phyloP scores from a whole-genome alignment of 257 asterid species.

The Gentiana straminea region DNA sequence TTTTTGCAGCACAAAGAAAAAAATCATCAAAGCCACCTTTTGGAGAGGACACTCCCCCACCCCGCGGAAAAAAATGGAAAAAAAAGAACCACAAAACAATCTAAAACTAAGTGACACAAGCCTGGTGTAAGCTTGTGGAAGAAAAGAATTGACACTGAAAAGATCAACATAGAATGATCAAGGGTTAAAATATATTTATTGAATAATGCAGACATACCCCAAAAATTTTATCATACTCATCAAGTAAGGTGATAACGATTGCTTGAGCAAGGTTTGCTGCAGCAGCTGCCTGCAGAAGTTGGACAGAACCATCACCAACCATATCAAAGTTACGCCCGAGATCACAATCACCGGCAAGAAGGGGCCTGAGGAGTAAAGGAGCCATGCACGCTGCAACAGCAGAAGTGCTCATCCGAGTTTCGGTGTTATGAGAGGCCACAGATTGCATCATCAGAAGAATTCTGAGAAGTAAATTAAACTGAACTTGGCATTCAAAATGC shows the following conservation, averaged over 20 bases:
- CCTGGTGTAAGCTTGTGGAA: too few species aligned
- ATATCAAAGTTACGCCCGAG: slow-evolving; percentile 54
- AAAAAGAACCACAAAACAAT: background rate
- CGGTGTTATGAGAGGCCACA: slow-evolving; percentile 70
- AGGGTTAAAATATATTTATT: too few species aligned
- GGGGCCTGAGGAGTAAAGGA: slow-evolving; percentile 96
- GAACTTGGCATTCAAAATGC: slow-evolving; percentile 2
- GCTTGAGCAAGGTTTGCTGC: slow-evolving; percentile 99
- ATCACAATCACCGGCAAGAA: slow-evolving; percentile 95
- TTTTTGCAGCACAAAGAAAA: too few species aligned
- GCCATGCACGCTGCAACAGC: slow-evolving; percentile 99
- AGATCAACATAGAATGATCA: too few species aligned
- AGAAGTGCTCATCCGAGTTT: slow-evolving; percentile 85
- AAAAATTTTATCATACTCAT: slow-evolving; percentile 72
- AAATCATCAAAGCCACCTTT: too few species aligned
- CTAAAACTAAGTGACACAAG: too few species aligned
- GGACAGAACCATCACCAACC: slow-evolving; percentile 84
- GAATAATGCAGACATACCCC: slow-evolving; percentile 46
- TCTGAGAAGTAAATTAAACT: slow-evolving; percentile 35
- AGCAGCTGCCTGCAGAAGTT: slow-evolving; percentile 98
- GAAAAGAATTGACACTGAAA: too few species aligned
- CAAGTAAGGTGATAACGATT: slow-evolving; percentile 81
- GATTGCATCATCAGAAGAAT: slow-evolving; percentile 83
- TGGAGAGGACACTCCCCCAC: too few species aligned
- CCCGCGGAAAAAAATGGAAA: too few species aligned